Evolutionary conservation across 345 rosid genomes (phyloP), one percentile per base, ranked within the genome.

Genomic region (Linum lewisii): DNA sequence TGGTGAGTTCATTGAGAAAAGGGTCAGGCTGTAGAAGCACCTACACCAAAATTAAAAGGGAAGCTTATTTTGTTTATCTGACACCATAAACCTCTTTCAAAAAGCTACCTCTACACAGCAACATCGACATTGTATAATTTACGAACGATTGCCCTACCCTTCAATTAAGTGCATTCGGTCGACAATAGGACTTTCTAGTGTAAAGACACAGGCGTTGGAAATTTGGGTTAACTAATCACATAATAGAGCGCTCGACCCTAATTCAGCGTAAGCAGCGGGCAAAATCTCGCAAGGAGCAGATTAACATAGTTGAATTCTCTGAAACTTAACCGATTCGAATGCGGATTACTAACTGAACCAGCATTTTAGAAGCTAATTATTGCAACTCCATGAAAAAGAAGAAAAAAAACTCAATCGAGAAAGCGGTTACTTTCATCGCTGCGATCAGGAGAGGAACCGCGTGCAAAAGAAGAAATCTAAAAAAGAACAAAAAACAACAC

Each of bases 1-100:
- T 81, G 11, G 91, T 88, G 44, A 92, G 87, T 63, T 92, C 98
- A 66, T 82, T 92, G 3, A 92, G 88, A 66, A 88, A 92, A 3
- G 97, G 98, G 63, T 92, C 97, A 4, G 76, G 83, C 65, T 86
- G 93, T 69, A 88, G 74, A 58, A 72, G 73, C 69, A 84, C 97
- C 98, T 92, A 54, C 56, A 21, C 56, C 13, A 49, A 34, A 6
- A 42, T 11, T 11, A 11, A 7, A 42, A 42, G 18, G 47, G 14
- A 8, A 42, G 47, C 15, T 11, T 11, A 11, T 42, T 42, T 1
- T 11, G 4, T 16, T 6, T 11, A 7, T 7, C 14, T 10, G 47
- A 2, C 1, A 42, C 47, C 47, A 42, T 0, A 42, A 11, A 0
- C 47, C 47, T 0, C 45, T 34, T 34, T 34, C 11, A 9, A 15